Evolutionary conservation across 1,284 basidiomycete species (phyloP).

Genomic region (Xerocomus amazonicus): DNA sequence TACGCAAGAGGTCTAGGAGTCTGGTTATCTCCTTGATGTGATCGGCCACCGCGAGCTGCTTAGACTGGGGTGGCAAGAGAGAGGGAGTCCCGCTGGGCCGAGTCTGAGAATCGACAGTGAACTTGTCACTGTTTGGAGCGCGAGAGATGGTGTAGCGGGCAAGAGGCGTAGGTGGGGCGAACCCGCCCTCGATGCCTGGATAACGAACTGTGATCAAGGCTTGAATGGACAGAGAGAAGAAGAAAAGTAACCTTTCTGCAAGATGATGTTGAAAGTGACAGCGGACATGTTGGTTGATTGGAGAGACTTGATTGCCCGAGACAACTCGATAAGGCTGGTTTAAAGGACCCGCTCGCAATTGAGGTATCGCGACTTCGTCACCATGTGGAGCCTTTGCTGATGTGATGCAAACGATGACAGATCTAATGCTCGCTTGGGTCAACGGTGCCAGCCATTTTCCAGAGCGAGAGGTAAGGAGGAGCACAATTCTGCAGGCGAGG

Average conservation of each 20-base stretch:
- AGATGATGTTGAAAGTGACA: slow-evolving; percentile 13
- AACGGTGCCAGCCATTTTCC: no score
- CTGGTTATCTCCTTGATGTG: slow-evolving; percentile 47
- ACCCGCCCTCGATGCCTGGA: slow-evolving; percentile 69
- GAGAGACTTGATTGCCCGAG: not conserved
- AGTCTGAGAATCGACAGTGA: slow-evolving; percentile 46
- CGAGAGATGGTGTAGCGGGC: slow-evolving; percentile 51
- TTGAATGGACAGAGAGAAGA: not conserved
- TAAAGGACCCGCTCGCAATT: slow-evolving; percentile 1
- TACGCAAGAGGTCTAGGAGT: slow-evolving; percentile 54
- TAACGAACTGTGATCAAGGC: not conserved
- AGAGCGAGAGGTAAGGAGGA: no score
- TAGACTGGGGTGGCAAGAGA: slow-evolving; percentile 37
- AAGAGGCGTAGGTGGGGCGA: slow-evolving; percentile 61
- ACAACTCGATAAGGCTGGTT: not conserved
- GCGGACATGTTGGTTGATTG: slow-evolving; percentile 11
- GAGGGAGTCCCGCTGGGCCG: slow-evolving; percentile 47
- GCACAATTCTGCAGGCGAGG: no score
- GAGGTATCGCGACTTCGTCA: not conserved
- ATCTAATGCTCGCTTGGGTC: no score
- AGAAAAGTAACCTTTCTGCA: slow-evolving; percentile 32
- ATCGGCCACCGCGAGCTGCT: slow-evolving; percentile 34
- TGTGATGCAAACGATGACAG: no score
- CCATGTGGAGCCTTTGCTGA: not conserved
- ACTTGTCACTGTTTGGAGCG: slow-evolving; percentile 34